Conservation (phyloP, 129 eudicot species). For the Rutidosis leptorrhynchoides region DNA sequence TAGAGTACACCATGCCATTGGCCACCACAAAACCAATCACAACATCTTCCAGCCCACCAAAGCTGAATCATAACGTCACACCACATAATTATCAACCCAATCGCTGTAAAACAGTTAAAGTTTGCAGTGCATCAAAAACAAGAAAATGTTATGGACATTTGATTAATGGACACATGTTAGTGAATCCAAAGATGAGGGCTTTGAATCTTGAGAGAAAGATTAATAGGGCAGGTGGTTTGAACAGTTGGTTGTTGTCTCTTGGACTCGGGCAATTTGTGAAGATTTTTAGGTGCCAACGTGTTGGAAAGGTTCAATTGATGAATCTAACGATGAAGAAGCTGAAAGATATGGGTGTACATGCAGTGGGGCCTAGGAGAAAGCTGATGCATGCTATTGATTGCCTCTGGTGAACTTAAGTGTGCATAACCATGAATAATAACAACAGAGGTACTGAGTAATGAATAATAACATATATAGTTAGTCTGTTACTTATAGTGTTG, state of each 20-base stretch:
- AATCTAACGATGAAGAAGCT: slow-evolving; percentile 78
- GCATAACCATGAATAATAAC: slow-evolving; percentile 23
- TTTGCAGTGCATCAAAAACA: slow-evolving; percentile 28
- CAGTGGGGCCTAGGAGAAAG: slow-evolving; percentile 96
- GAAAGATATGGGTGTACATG: slow-evolving; percentile 85
- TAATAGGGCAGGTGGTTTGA: slow-evolving; percentile 70
- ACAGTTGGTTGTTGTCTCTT: slow-evolving; percentile 69
- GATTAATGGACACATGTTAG: slow-evolving; percentile 17
- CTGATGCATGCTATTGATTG: slow-evolving; percentile 85
- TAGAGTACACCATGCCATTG: neutral
- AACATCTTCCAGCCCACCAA: slow-evolving; percentile 2
- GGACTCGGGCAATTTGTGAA: slow-evolving; percentile 76
- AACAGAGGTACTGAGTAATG: neutral
- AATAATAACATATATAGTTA: slow-evolving; percentile 6
- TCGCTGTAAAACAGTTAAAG: slow-evolving; percentile 10
- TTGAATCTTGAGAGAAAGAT: slow-evolving; percentile 76
- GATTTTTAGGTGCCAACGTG: slow-evolving; percentile 44
- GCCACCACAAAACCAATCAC: neutral
- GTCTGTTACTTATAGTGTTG: slow-evolving; percentile 16
- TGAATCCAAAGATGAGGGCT: slow-evolving; percentile 56
- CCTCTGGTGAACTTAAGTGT: no score
- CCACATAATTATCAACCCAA: neutral
- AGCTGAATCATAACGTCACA: neutral
- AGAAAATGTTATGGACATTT: slow-evolving; percentile 14
- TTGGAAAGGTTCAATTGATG: slow-evolving; percentile 66